phyloP scores from a whole-genome alignment of 805 yeast species.

The Saccharomycopsis sp. region DNA sequence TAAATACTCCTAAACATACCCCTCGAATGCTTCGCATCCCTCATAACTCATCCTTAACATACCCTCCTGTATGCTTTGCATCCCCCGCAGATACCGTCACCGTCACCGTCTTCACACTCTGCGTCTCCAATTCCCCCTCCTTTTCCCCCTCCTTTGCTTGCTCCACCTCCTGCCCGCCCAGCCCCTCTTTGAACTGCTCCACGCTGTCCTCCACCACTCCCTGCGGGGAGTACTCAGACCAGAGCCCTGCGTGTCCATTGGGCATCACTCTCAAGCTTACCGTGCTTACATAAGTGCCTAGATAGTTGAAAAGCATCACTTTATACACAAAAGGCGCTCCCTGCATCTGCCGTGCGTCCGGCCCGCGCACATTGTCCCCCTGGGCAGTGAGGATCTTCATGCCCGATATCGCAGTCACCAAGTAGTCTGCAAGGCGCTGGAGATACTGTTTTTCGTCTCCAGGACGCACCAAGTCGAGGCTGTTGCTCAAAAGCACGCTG shows the following conservation, averaged over 20 bases:
- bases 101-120: neutral
- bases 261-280: neutral
- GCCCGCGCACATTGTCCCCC: too few relatives aligned
- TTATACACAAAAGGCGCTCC: neutral
- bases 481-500: neutral
- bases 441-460: neutral
- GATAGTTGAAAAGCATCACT: neutral
- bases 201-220: neutral
- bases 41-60: neutral
- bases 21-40: too few relatives aligned
- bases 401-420: neutral
- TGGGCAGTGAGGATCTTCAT: neutral
- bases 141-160: neutral
- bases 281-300: neutral
- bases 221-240: neutral
- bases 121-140: neutral
- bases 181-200: neutral
- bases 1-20: too few relatives aligned
- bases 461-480: neutral
- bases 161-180: neutral
- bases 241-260: neutral
- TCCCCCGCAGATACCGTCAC: neutral
- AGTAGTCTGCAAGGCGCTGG: neutral
- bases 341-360: neutral
- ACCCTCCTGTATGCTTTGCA: neutral